A percentile compares a stretch with the other conserved stretches of the same genome.
phyloP scores from a whole-genome alignment of 345 rosid genomes.

The Sonneratia caseolaris region DNA sequence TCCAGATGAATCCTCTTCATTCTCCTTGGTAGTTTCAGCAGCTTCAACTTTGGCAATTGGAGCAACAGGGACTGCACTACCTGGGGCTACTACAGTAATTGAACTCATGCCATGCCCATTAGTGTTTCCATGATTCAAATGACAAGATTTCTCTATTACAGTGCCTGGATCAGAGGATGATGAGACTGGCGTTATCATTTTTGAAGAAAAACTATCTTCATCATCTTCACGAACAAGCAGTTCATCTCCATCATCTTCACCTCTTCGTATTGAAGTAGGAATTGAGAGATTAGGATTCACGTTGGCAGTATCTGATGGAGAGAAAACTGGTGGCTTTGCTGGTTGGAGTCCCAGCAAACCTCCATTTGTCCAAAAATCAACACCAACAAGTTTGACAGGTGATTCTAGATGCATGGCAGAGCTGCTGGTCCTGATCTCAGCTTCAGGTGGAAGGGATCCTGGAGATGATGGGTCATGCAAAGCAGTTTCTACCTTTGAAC shows the following conservation, averaged over 20 bases:
- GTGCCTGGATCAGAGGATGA: constrained; percentile 2
- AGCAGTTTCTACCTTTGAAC: constrained; percentile 15
- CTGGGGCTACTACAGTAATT: constrained; percentile 17
- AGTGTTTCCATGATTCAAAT: constrained; percentile 16
- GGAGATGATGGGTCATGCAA: constrained; percentile 19
- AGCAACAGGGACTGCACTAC: constrained; percentile 19
- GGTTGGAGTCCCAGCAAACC: constrained; percentile 86
- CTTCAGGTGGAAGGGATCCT: constrained; percentile 1
- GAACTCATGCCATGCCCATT: constrained; percentile 14
- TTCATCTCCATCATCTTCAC: constrained; percentile 22
- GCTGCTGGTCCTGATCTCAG: constrained; percentile 12
- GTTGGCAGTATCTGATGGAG: constrained; percentile 26
- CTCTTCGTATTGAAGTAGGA: not conserved
- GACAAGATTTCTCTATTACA: not conserved
- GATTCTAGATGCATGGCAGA: constrained; percentile 26
- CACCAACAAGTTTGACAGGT: constrained; percentile 24
- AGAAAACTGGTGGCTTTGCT: constrained; percentile 82
- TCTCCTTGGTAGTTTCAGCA: constrained; percentile 22
- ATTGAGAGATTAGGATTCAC: constrained; percentile 7
- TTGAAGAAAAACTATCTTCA: constrained; percentile 7
- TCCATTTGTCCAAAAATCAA: constrained; percentile 87
- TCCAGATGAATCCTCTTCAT: constrained; percentile 32
- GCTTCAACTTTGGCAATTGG: constrained; percentile 19
- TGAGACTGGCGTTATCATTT: constrained; percentile 12
- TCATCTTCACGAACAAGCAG: constrained; percentile 21